phyloP scores from a whole-genome alignment of 2,329 filamentous ascomycete species.

The Dactylella cylindrospora region DNA sequence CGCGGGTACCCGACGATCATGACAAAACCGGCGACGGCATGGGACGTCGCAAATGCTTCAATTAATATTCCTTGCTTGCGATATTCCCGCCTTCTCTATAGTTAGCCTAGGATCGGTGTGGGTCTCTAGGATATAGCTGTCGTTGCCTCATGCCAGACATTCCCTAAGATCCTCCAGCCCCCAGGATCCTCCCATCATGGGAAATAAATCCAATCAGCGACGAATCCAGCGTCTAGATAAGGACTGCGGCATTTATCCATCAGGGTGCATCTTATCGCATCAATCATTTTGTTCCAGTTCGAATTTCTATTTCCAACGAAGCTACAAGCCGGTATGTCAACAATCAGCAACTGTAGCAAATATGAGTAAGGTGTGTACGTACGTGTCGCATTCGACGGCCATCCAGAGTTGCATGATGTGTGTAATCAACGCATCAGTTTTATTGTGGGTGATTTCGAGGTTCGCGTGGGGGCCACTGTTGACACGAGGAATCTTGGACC shows the following conservation, averaged over 20 bases:
- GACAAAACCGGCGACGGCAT: too few species aligned
- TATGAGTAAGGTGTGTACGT: conserved; percentile 9
- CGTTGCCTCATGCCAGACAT: too few species aligned
- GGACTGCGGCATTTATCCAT: conserved; percentile 37
- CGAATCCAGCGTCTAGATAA: conserved; percentile 35
- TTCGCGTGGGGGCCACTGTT: conserved; percentile 31
- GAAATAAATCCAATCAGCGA: conserved; percentile 40
- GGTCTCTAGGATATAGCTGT: too few species aligned
- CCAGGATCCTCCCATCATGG: too few species aligned
- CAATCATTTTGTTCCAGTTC: conserved; percentile 42
- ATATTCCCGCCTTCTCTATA: too few species aligned
- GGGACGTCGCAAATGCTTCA: too few species aligned
- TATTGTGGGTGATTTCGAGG: conserved; percentile 24
- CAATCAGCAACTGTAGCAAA: conserved; percentile 2
- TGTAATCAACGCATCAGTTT: conserved; percentile 31
- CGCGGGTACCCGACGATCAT: too few species aligned
- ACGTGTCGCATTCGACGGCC: conserved; percentile 41
- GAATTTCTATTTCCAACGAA: conserved; percentile 41
- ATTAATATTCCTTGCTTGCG: too few species aligned
- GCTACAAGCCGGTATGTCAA: conserved; percentile 1
- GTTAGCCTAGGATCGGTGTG: too few species aligned
- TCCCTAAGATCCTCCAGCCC: too few species aligned
- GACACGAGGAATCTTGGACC: conserved; percentile 34
- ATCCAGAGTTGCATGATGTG: conserved; percentile 42
- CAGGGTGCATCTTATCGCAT: conserved; percentile 30